Conservation (phyloP, 371 early-diverging fungal species). For the Mucor saturninus region DNA sequence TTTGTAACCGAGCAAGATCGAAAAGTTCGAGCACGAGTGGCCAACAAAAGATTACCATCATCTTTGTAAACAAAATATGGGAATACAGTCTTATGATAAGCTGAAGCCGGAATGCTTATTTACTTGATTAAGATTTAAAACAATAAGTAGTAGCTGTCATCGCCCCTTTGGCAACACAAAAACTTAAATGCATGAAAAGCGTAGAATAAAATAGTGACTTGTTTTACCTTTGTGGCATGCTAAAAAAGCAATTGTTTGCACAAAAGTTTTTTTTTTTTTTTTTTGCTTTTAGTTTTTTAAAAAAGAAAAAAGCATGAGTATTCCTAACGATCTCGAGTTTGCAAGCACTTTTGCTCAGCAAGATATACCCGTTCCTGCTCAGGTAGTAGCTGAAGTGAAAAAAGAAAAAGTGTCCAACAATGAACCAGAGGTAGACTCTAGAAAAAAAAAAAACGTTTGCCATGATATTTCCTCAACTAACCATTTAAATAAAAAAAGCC, state of each 20-base stretch:
- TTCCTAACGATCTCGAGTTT: constrained; percentile 17
- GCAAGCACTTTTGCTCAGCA: constrained; percentile 16
- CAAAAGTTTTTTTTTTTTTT: constrained; percentile 2
- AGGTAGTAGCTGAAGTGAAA: not conserved
- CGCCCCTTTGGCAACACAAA: too few relatives aligned
- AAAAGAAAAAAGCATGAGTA: constrained; percentile 9
- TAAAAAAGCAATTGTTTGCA: not conserved
- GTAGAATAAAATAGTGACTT: constrained; percentile 10
- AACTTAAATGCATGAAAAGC: not conserved
- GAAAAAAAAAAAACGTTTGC: not conserved
- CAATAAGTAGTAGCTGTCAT: too few relatives aligned
- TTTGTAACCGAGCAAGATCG: too few relatives aligned
- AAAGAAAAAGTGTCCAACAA: not conserved
- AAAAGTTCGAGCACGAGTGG: too few relatives aligned
- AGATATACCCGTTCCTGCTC: not conserved
- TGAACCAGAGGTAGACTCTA: not conserved
- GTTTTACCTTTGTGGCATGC: constrained; percentile 10
- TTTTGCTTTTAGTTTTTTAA: not conserved
- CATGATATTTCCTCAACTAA: not conserved
- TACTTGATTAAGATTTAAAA: too few relatives aligned
- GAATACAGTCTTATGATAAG: too few relatives aligned
- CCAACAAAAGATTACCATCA: too few relatives aligned
- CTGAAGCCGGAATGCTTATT: too few relatives aligned
- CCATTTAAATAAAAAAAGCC: not conserved
- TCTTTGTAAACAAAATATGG: too few relatives aligned